These are phyloP conservation scores for Babesia bigemina DNA, from an alignment of 169 alveolate genomes.

Conservation along the genomic window DNA sequence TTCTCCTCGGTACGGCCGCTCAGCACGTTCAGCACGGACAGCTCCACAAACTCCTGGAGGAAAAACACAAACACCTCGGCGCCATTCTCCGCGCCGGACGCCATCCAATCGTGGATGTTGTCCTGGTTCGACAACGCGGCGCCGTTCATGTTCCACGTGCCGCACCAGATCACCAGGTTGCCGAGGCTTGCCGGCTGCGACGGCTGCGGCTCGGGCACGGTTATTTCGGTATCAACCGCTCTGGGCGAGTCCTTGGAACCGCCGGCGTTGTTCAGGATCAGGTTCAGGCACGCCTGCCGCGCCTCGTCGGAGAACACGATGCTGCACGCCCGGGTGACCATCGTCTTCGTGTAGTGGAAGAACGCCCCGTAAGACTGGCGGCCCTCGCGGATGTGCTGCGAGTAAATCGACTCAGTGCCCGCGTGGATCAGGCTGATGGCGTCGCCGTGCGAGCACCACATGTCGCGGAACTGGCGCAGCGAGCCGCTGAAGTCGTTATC, in stretches of 20 bases:
- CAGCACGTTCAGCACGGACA: slow-evolving; percentile 26
- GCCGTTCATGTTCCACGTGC: slow-evolving; percentile 80
- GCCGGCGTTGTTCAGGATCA: slow-evolving; percentile 4
- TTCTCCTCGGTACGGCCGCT: slow-evolving; percentile 44
- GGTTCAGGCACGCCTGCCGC: slow-evolving; percentile 35
- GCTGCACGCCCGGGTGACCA: slow-evolving; percentile 49
- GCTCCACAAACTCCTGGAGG: slow-evolving; percentile 76
- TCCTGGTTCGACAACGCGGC: slow-evolving; percentile 61
- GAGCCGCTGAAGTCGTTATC: slow-evolving; percentile 29
- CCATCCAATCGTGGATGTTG: slow-evolving; percentile 73
- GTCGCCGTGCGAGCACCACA: slow-evolving; percentile 95
- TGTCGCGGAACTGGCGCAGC: slow-evolving; percentile 43
- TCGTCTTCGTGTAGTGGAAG: slow-evolving; percentile 52
- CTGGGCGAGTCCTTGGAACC: not conserved
- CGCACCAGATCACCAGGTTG: slow-evolving; percentile 74
- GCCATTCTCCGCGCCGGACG: slow-evolving; percentile 40
- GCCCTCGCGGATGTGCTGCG: slow-evolving; percentile 85
- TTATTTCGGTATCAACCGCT: not conserved
- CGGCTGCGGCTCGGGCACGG: not conserved
- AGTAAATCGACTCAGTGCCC: slow-evolving; percentile 92
- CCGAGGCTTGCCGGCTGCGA: not conserved
- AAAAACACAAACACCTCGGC: slow-evolving; percentile 73
- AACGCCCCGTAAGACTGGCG: slow-evolving; percentile 19
- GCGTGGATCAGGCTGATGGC: slow-evolving; percentile 87
- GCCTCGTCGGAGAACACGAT: slow-evolving; percentile 36